Evolutionary conservation across 805 yeast species (phyloP), one percentile per base, ranked within the genome.

Genomic region (Saccharomycopsis oosterbeekiorum): DNA sequence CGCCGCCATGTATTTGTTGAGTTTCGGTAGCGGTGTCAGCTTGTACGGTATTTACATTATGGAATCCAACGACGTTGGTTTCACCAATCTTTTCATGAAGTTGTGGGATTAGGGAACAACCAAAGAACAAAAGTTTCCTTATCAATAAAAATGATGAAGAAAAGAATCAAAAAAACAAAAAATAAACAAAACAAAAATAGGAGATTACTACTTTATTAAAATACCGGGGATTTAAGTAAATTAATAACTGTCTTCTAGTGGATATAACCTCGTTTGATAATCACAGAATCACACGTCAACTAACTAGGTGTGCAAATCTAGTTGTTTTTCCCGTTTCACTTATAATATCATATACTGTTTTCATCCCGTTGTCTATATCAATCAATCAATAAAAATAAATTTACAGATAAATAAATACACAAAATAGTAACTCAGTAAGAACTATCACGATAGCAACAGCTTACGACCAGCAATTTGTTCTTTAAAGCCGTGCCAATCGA

Each of bases 21-120:
- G 83, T 43, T 75, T 84, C 1, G 97, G 97, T 43, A 78, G 96
- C 1, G 77, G 79, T 59, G 75, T 86, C 42, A 82, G 89, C 14
- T 78, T 85, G 63, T 84, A 86, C 69, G 99, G 98, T 64, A 76
- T 93, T 60, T 94, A 91, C 73, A 78, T 85, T 64, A 77, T 91
- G 69, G 93, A 88, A 70, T 86, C 96, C 12, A 83, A 86, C 63
- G 86, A 82, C 63, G 81, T 84, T 64, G 96, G 96, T 55, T 66
- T 88, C 56, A 72, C 80, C 42, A 85, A 85, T 61, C 77, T 93
- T 60, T 68, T 89, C 50, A 70, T 74, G 64, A 78, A 60, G 43
- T 56, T 60, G 55, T 60, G 59, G 62, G 36, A 56, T 39, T 60
- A 47, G 37, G 26, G 9, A 4, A n/a, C n/a, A 37, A 19, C 14